Evolutionary conservation across 257 asterid genomes (phyloP), one percentile per base, ranked within the genome.

Genomic region (Osmanthus fragrans): DNA sequence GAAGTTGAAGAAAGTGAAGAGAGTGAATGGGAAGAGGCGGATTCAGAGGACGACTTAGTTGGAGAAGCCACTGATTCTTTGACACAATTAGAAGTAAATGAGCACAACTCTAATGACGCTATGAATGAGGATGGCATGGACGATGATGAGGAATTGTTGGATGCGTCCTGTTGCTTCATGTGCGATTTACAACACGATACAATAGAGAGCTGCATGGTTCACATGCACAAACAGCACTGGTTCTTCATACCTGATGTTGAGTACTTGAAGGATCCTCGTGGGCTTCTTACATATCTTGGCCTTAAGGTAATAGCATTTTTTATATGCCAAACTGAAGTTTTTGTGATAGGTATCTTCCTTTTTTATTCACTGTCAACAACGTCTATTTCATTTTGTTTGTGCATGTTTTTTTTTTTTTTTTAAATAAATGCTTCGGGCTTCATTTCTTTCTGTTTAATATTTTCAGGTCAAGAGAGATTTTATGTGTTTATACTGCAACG

Each of bases 231-330:
- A 88, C 82, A 77, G 27, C 99, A 96, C 72, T 96, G 99, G 18
- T 93, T 96, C 84, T 96, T 89, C 86, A 90, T 93, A 77, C 99
- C 99, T 37, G 99, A 96, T 86, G 81, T 92, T 18, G 99, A 96
- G 84, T 93, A 88, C 85, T 85, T 96, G 71, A 93, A 89, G 88
- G 99, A 96, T 78, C 99, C 99, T 40, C 86, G 84, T 83, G 99
- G 99, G 72, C 88, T 96, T 83, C 92, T 96, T 19, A 93, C 93
- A 27, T 96, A 91, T 78, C 90, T 96, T 66, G 82, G 94, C 82
- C 90, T 96, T 71, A 93, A 86, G 98, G 99, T 93, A 82, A 71
- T 79, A 19, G 23, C 19, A 8, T 5, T 63, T 21, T 42, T 67
- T 19, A 60, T 13, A 54, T 72, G 34, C 47, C 45, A 42, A 77